Percentiles rank a stretch among this genome's conserved stretches.
Conservation (phyloP, 331 rosid genomes). For the Quercus tomentella region DNA sequence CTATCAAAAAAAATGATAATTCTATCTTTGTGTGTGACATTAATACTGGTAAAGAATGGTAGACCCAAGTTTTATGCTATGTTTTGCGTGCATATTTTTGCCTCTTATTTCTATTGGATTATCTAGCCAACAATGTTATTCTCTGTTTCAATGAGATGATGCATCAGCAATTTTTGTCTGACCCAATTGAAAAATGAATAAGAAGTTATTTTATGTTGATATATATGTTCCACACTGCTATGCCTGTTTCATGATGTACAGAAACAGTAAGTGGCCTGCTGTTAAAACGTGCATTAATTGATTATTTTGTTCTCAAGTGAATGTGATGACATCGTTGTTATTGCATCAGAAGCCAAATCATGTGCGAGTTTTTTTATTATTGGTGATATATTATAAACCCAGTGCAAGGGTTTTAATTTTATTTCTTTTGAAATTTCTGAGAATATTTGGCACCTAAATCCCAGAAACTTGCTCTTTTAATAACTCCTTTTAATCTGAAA, state of each 20-base stretch:
- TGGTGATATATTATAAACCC: background rate
- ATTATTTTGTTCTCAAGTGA: background rate
- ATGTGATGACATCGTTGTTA: background rate
- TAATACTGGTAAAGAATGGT: too few species aligned
- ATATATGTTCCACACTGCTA: too few species aligned
- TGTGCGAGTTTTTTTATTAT: background rate
- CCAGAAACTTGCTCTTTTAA: background rate
- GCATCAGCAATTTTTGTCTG: too few species aligned
- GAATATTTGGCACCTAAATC: constrained; percentile 33
- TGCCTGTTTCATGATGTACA: background rate
- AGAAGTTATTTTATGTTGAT: too few species aligned
- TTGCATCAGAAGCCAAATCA: background rate
- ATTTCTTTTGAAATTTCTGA: background rate
- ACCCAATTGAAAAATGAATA: too few species aligned
- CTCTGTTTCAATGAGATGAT: too few species aligned
- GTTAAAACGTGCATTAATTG: background rate
- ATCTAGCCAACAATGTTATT: too few species aligned
- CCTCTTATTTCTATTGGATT: too few species aligned
- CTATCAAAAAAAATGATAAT: too few species aligned
- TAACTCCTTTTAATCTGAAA: constrained; percentile 15
- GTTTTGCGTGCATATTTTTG: too few species aligned
- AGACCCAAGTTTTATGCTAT: too few species aligned
- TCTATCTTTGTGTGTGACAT: too few species aligned
- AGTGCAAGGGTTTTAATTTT: background rate
- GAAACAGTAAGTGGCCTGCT: background rate